Percentiles rank a stretch among this genome's conserved stretches.
These are phyloP conservation scores for Penicillium ochrochloron DNA, from an alignment of 495 filamentous ascomycete species.

Conservation along the genomic window DNA sequence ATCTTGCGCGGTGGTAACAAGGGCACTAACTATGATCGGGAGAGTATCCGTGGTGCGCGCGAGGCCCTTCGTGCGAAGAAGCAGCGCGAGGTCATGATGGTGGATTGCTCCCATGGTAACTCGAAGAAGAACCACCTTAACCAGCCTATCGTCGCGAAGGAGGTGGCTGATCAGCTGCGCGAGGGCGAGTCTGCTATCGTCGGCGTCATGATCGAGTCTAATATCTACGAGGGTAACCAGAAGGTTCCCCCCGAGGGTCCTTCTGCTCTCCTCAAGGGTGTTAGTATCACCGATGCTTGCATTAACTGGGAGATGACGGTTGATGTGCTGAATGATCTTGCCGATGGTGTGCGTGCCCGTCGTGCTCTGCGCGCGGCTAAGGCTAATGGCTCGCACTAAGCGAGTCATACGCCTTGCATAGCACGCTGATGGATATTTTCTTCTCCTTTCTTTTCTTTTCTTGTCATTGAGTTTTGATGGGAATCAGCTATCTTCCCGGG, in stretches of 20 bases:
- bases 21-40: slow-evolving; percentile 94
- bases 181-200: slow-evolving; percentile 87
- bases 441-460: not conserved
- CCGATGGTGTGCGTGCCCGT: slow-evolving; percentile 79
- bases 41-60: slow-evolving; percentile 76
- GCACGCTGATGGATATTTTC: no score
- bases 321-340: slow-evolving; percentile 81
- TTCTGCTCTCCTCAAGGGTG: slow-evolving; percentile 80
- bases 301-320: slow-evolving; percentile 93
- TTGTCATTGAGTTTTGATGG: slow-evolving; percentile 10
- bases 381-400: slow-evolving; percentile 39
- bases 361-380: slow-evolving; percentile 49
- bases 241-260: slow-evolving; percentile 88
- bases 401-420: not conserved
- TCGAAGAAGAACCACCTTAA: slow-evolving; percentile 73
- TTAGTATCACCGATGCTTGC: slow-evolving; percentile 97
- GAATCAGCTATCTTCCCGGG: not conserved
- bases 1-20: slow-evolving; percentile 89
- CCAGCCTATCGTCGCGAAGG: slow-evolving; percentile 88
- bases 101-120: slow-evolving; percentile 93
- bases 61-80: slow-evolving; percentile 83
- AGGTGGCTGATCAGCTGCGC: slow-evolving; percentile 81
- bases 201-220: slow-evolving; percentile 98
- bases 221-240: slow-evolving; percentile 94
- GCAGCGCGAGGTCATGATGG: slow-evolving; percentile 89